Percentiles rank a stretch among this genome's conserved stretches.
Evolutionary conservation across 2,329 filamentous ascomycete genomes (phyloP).

Genomic region (Pyrenophora tritici-repentis): DNA sequence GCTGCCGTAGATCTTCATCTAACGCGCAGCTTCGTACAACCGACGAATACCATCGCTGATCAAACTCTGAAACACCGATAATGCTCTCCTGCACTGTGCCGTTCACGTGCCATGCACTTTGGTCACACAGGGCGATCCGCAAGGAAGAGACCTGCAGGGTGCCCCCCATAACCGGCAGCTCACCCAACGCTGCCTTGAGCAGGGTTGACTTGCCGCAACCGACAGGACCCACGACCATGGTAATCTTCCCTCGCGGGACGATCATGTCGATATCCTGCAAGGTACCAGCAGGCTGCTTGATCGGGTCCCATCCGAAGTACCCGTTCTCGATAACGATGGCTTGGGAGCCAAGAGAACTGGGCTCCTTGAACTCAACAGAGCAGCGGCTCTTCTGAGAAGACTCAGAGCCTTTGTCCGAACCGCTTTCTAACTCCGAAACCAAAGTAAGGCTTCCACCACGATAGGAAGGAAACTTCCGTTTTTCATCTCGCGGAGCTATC

Average conservation of each 20-base stretch:
- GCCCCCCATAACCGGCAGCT: conserved; percentile 41
- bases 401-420: conserved; percentile 34
- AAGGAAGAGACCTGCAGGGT: conserved; percentile 37
- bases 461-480: conserved; percentile 28
- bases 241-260: conserved; percentile 52
- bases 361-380: conserved; percentile 28
- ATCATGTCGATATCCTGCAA: conserved; percentile 50
- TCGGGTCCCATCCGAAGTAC: conserved; percentile 55
- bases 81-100: conserved; percentile 47
- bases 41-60: conserved; percentile 45
- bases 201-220: conserved; percentile 61
- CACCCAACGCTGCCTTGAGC: conserved; percentile 41
- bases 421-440: conserved; percentile 23
- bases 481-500: conserved; percentile 26
- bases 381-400: conserved; percentile 30
- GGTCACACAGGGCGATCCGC: conserved; percentile 46
- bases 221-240: conserved; percentile 57
- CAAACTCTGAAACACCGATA: conserved; percentile 41
- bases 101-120: conserved; percentile 47
- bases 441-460: conserved; percentile 25
- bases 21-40: conserved; percentile 44
- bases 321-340: conserved; percentile 52
- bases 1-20: conserved; percentile 41
- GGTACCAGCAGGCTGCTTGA: conserved; percentile 43
- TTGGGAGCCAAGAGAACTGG: conserved; percentile 23